Evolutionary conservation across 2,329 filamentous ascomycete genomes (phyloP).

Genomic region (Elsinoe batatas): DNA sequence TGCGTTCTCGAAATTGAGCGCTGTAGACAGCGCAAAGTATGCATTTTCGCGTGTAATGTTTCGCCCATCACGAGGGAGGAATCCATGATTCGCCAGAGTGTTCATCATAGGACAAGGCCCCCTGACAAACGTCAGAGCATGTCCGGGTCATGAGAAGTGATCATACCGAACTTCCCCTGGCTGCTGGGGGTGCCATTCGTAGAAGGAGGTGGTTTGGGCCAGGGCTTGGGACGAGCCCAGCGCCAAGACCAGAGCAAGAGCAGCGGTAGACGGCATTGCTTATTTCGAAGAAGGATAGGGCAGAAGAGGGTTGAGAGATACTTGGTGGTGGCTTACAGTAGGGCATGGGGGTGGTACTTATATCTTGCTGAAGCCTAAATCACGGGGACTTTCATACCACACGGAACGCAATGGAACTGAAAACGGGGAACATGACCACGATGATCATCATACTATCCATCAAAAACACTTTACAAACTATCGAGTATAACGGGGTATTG

Average conservation of each 20-base stretch:
- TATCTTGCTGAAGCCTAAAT: not conserved
- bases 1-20: not conserved
- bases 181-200: not conserved
- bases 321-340: too few relatives aligned
- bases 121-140: constrained; percentile 15
- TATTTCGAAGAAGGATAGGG: not conserved
- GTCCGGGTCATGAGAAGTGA: too few relatives aligned
- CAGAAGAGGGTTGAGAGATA: not conserved
- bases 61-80: constrained; percentile 17
- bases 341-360: not conserved
- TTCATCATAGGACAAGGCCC: constrained; percentile 22
- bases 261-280: not conserved
- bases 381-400: too few relatives aligned
- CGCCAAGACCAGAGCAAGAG: not conserved
- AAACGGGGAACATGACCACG: not conserved
- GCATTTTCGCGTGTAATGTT: constrained; percentile 12
- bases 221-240: not conserved
- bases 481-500: too few relatives aligned
- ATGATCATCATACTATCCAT: not conserved
- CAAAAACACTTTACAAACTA: too few relatives aligned
- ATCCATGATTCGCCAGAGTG: constrained; percentile 21
- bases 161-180: not conserved
- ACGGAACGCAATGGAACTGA: not conserved
- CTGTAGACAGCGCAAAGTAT: not conserved
- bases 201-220: not conserved